Evolutionary conservation across 345 rosid genomes (phyloP), one percentile per base, ranked within the genome.

Genomic region (Streptanthus diversifolius): DNA sequence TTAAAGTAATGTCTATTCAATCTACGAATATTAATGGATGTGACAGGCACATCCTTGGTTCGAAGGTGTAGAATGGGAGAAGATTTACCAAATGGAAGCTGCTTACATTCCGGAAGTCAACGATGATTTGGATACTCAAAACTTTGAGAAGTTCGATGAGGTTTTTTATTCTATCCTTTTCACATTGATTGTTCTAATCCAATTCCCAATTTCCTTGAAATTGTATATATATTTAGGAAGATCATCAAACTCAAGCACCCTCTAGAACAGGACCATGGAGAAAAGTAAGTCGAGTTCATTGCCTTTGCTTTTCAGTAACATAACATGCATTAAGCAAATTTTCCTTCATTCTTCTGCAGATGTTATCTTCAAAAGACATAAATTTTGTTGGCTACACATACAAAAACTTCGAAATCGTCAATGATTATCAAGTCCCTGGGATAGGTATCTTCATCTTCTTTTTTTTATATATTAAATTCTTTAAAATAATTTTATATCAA

Each of bases 101-200:
- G 96, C 96, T 70, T 89, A 85, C 79, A 80, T 85, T 52, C 98
- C 98, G 11, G 96, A 83, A 63, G 98, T 93, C 74, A 89, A 85
- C 27, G 89, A 89, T 78, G 97, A 93, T 71, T 81, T 93, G 71
- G 97, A 93, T 83, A 91, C 97, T 55, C 96, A 93, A 85, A 93
- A 93, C 76, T 91, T 93, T 83, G 97, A 89, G 75, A 93, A 88
- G 72, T 88, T 93, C 71, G 97, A 93, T 5, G 96, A 91, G 95
- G 98, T 48, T 66, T 70, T 39, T 67, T 30, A 4, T 58, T 60
- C 29, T 3, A 29, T 41, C 39, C 1, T 27, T 18, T 25, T 7
- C 1, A 1, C 1, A 0, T 41, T 61, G 3, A 0, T 41, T 61
- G 3, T 4, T 15, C 6, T 0, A 5, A 32, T 6, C 29, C n/a